These are phyloP conservation scores for Linnemannia elongata DNA, from an alignment of 192 early-diverging fungal genomes.

Conservation along the genomic window DNA sequence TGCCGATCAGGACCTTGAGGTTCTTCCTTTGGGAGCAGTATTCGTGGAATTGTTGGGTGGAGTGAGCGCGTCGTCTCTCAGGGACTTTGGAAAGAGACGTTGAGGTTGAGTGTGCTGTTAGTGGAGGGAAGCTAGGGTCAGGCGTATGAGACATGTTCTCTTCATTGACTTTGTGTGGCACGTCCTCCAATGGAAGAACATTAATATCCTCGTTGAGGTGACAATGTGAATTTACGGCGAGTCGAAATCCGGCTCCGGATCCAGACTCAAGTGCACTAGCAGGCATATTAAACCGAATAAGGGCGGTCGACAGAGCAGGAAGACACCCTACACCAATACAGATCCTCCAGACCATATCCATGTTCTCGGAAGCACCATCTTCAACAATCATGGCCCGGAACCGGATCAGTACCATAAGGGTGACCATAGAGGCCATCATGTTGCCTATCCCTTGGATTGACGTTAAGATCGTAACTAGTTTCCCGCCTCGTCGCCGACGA, in stretches of 20 bases:
- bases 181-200: conserved; percentile 79
- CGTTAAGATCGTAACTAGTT: conserved; percentile 83
- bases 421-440: conserved; percentile 76
- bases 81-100: conserved; percentile 42
- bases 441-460: conserved; percentile 92
- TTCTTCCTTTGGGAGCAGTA: conserved; percentile 86
- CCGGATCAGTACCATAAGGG: conserved; percentile 69
- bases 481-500: conserved; percentile 70
- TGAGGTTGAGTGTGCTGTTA: background rate
- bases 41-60: conserved; percentile 65
- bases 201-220: background rate
- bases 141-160: conserved; percentile 39
- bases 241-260: conserved; percentile 65
- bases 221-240: conserved; percentile 38
- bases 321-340: conserved; percentile 81
- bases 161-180: conserved; percentile 61
- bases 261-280: conserved; percentile 82
- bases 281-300: conserved; percentile 86
- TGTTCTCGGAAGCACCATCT: conserved; percentile 58
- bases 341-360: conserved; percentile 91
- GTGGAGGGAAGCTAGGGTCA: conserved; percentile 46
- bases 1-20: conserved; percentile 79
- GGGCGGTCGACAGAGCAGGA: conserved; percentile 79
- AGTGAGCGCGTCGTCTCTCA: conserved; percentile 43
- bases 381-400: conserved; percentile 72